Percentiles rank a stretch among this genome's conserved stretches.
Evolutionary conservation across 441 rosid genomes (phyloP).

Genomic region (Adansonia rubrostipa): DNA sequence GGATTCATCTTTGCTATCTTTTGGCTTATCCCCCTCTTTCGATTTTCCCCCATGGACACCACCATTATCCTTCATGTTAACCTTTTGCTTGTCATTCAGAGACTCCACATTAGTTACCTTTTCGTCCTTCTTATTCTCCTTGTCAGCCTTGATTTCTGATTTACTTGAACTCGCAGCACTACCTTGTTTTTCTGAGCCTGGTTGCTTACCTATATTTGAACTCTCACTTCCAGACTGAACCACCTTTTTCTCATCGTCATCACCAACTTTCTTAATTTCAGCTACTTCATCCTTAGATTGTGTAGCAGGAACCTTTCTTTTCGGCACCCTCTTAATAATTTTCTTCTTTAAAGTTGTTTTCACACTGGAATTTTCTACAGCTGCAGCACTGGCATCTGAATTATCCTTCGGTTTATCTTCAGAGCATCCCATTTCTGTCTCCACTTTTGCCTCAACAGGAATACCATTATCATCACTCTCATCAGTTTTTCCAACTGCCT

Average conservation of each 20-base stretch:
- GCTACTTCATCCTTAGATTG: constrained; percentile 38
- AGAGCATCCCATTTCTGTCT: constrained; percentile 38
- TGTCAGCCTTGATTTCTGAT: constrained; percentile 37
- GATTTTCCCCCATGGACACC: constrained; percentile 48
- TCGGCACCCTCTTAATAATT: constrained; percentile 79
- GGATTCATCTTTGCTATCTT: constrained; percentile 53
- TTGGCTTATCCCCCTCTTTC: constrained; percentile 46
- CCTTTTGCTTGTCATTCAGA: constrained; percentile 48
- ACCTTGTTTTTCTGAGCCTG: constrained; percentile 48
- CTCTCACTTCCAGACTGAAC: constrained; percentile 36
- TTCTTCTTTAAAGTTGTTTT: constrained; percentile 73
- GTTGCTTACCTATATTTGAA: constrained; percentile 40
- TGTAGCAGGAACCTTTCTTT: constrained; percentile 62
- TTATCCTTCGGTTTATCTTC: constrained; percentile 56
- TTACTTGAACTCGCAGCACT: constrained; percentile 41
- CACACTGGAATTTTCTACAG: constrained; percentile 52
- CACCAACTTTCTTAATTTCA: constrained; percentile 49
- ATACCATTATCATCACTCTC: constrained; percentile 46
- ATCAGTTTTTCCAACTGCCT: constrained; percentile 38
- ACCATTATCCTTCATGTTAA: constrained; percentile 41
- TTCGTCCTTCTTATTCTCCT: constrained; percentile 56
- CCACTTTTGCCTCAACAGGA: constrained; percentile 50
- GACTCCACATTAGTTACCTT: constrained; percentile 43
- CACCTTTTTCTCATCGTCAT: constrained; percentile 44
- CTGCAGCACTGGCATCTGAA: constrained; percentile 44